Conservation (phyloP, 1,139 yeast genomes). For the Suhomyces bribrorum region DNA sequence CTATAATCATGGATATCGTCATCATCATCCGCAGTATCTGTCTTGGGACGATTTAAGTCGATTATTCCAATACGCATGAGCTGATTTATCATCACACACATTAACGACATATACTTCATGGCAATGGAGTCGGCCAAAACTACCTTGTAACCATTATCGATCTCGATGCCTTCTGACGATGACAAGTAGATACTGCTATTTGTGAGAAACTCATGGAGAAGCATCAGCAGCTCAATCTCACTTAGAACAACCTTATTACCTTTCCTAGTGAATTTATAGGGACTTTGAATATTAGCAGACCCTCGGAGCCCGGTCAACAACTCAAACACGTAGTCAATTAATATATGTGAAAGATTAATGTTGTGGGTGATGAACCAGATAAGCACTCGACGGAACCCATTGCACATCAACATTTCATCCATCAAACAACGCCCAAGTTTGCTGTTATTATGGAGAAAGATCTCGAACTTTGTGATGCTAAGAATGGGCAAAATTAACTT, state of each 20-base stretch:
- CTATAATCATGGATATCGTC: slow-evolving; percentile 47
- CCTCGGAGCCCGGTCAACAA: slow-evolving; percentile 58
- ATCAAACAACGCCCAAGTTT: slow-evolving; percentile 53
- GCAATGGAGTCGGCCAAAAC: slow-evolving; percentile 45
- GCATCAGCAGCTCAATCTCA: slow-evolving; percentile 61
- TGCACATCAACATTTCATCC: slow-evolving; percentile 70
- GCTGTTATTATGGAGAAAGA: slow-evolving; percentile 37
- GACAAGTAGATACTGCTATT: slow-evolving; percentile 55
- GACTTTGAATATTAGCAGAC: slow-evolving; percentile 23
- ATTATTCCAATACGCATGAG: slow-evolving; percentile 48
- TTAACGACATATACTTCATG: slow-evolving; percentile 50
- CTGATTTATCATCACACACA: slow-evolving; percentile 62
- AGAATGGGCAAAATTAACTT: slow-evolving; percentile 41
- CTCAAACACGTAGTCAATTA: slow-evolving; percentile 61
- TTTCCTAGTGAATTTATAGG: slow-evolving; percentile 52
- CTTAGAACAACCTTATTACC: slow-evolving; percentile 52
- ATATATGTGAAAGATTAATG: slow-evolving; percentile 51
- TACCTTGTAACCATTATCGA: slow-evolving; percentile 36
- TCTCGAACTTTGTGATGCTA: slow-evolving; percentile 42
- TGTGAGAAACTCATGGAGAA: slow-evolving; percentile 67
- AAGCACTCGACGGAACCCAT: slow-evolving; percentile 59
- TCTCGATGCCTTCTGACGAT: slow-evolving; percentile 36
- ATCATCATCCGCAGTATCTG: slow-evolving; percentile 10
- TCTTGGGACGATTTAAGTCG: slow-evolving; percentile 30
- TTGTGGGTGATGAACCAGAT: slow-evolving; percentile 69